Percentiles rank a stretch among this genome's conserved stretches.
phyloP scores from a whole-genome alignment of 345 rosid genomes.

The Hibiscus trionum region DNA sequence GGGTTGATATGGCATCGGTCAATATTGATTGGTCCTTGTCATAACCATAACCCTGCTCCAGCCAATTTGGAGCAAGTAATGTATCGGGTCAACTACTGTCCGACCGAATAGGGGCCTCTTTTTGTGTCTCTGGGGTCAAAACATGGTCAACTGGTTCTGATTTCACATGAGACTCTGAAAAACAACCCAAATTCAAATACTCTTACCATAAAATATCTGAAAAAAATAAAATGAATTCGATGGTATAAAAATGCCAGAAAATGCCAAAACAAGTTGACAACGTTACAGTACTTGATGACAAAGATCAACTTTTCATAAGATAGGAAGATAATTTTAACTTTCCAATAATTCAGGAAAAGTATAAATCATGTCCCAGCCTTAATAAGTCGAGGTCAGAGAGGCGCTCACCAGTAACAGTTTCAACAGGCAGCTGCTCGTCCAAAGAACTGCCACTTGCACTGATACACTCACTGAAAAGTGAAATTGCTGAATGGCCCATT shows the following conservation, averaged over 20 bases:
- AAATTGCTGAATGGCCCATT: conserved; percentile 51
- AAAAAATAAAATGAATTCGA: not conserved
- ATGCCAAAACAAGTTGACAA: not conserved
- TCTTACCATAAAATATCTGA: not conserved
- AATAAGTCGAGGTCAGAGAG: conserved; percentile 8
- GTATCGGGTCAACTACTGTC: not conserved
- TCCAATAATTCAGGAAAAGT: not conserved
- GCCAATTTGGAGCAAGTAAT: not conserved
- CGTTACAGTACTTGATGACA: not conserved
- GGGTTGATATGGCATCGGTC: not conserved
- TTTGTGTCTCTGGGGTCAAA: not conserved
- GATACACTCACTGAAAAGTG: conserved; percentile 44
- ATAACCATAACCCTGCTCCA: not conserved
- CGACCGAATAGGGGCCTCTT: not conserved
- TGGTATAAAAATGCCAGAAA: not conserved
- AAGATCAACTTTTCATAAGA: not conserved
- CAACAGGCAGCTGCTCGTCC: conserved; percentile 47
- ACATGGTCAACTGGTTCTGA: not conserved
- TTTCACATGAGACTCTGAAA: not conserved
- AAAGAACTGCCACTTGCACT: conserved; percentile 51
- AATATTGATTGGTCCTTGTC: not conserved
- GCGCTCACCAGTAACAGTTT: conserved; percentile 36
- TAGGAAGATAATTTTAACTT: not conserved
- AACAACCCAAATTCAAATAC: not conserved
- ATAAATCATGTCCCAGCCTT: conserved; percentile 1